Evolutionary conservation across 352 stramenopile genomes (phyloP).

Genomic region (Phytophthora agathidicida): DNA sequence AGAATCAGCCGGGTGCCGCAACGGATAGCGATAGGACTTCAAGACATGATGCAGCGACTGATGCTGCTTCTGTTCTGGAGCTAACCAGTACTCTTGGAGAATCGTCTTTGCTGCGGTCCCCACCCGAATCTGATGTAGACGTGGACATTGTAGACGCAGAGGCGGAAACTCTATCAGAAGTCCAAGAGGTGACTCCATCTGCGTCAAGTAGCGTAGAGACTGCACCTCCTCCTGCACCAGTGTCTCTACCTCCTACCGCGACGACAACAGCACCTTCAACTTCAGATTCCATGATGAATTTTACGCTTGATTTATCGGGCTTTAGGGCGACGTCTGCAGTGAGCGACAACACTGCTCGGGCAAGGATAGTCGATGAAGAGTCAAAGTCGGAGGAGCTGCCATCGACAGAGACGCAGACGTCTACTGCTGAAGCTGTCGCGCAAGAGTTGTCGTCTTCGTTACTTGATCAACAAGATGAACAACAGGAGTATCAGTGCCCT

Average conservation of each 20-base stretch:
- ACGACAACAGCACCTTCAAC: conserved; percentile 15
- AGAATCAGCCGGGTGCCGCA: conserved; percentile 1
- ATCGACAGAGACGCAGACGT: conserved; percentile 18
- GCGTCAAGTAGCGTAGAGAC: conserved; percentile 7
- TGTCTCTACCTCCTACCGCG: conserved; percentile 18
- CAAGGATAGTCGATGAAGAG: conserved; percentile 29
- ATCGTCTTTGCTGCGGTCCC: conserved; percentile 81
- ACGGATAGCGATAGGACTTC: conserved; percentile 14
- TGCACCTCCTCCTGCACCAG: conserved; percentile 40
- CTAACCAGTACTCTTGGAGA: conserved; percentile 85
- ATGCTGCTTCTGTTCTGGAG: conserved; percentile 82
- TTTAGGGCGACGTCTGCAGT: conserved; percentile 35
- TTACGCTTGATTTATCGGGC: conserved; percentile 80
- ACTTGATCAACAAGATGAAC: conserved; percentile 29
- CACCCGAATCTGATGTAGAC: conserved; percentile 60
- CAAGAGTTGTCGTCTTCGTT: conserved; percentile 28
- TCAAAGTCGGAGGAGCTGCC: conserved; percentile 42
- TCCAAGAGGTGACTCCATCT: conserved; percentile 13
- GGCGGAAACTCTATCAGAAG: conserved; percentile 32
- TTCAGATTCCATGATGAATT: conserved; percentile 73
- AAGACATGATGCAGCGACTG: conserved; percentile 32
- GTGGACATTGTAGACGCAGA: conserved; percentile 52
- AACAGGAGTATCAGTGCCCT: conserved; percentile 72
- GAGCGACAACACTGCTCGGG: conserved; percentile 10
- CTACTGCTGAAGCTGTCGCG: conserved; percentile 22